Evolutionary conservation across 2,329 filamentous ascomycete species (phyloP).

Genomic region (Ceratocystis alfenasii): DNA sequence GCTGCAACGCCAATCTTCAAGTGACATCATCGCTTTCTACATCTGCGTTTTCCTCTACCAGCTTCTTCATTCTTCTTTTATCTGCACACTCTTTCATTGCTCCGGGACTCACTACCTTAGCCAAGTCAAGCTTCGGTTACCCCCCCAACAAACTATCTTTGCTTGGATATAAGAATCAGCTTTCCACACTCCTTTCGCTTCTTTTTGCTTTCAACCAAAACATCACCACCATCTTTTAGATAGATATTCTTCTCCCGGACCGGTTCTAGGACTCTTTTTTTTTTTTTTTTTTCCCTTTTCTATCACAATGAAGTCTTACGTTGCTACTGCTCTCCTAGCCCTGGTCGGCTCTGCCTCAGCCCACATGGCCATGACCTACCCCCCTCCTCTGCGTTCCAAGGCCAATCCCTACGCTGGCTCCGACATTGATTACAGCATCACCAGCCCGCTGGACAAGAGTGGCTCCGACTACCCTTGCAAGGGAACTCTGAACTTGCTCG

Average conservation of each 20-base stretch:
- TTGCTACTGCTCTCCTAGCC: slow-evolving; percentile 34
- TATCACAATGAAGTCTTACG: slow-evolving; percentile 34
- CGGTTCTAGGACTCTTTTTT: slow-evolving; percentile 1
- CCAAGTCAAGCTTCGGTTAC: neutral
- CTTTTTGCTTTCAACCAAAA: neutral
- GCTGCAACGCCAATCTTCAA: neutral
- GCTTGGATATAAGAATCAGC: neutral
- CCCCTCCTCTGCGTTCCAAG: slow-evolving; percentile 43
- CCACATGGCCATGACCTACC: slow-evolving; percentile 46
- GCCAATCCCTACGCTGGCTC: slow-evolving; percentile 37
- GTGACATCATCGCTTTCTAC: neutral
- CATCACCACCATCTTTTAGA: neutral
- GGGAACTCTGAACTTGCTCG: slow-evolving; percentile 42
- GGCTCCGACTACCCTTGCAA: slow-evolving; percentile 68
- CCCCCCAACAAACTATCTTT: neutral
- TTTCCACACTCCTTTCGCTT: neutral
- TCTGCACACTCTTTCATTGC: neutral
- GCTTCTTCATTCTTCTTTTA: neutral
- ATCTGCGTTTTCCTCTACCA: too few species aligned
- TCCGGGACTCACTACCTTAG: neutral
- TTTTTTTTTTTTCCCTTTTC: neutral
- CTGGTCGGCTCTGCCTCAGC: slow-evolving; percentile 36
- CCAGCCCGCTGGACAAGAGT: slow-evolving; percentile 47
- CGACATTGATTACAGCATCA: slow-evolving; percentile 59
- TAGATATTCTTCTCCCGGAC: neutral